Conservation (phyloP, 139 green algal genomes). For the Chlorella sp. region DNA sequence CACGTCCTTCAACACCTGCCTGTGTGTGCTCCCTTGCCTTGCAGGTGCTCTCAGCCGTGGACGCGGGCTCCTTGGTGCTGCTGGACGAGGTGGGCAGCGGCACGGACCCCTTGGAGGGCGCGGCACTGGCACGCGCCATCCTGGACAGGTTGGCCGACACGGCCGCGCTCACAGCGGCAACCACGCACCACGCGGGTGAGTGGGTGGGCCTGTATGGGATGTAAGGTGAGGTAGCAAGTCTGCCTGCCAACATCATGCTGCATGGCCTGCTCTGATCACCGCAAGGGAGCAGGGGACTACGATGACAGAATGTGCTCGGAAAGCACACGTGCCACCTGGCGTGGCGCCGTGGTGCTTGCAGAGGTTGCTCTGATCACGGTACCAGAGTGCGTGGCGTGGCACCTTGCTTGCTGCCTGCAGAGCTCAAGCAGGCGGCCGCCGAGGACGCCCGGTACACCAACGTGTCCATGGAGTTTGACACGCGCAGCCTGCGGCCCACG, state of each 20-base stretch:
- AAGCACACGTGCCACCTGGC: no score
- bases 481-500: slow-evolving; percentile 64
- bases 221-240: no score
- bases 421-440: slow-evolving; percentile 16
- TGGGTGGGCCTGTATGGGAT: no score
- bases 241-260: no score
- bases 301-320: no score
- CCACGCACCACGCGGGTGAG: slow-evolving; percentile 64
- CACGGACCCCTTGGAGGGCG: slow-evolving; percentile 90
- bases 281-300: no score
- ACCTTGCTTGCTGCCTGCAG: no score
- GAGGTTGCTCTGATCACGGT: no score
- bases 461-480: slow-evolving; percentile 82
- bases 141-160: slow-evolving; percentile 48
- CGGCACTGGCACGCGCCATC: slow-evolving; percentile 81
- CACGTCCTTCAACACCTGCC: no score
- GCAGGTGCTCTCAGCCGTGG: slow-evolving; percentile 40
- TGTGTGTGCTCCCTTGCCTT: not conserved
- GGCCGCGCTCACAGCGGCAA: slow-evolving; percentile 70
- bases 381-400: no score
- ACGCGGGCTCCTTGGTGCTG: slow-evolving; percentile 70
- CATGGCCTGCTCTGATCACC: no score
- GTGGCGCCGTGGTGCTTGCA: no score
- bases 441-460: slow-evolving; percentile 63
- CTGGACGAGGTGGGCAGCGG: slow-evolving; percentile 78